Conservation (phyloP, 2,329 filamentous ascomycete genomes). For the Sclerotinia borealis region DNA sequence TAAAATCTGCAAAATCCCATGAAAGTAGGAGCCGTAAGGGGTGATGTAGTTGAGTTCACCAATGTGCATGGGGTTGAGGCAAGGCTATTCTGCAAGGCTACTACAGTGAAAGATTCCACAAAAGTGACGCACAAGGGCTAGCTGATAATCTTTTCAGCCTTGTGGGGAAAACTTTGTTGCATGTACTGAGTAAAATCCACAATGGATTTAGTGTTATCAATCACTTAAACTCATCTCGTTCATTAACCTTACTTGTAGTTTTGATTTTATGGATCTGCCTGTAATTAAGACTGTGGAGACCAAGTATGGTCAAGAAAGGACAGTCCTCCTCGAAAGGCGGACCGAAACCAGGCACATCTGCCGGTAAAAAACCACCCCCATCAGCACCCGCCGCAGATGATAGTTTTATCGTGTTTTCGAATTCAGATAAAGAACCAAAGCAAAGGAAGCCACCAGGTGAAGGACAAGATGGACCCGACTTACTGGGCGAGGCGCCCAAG, state of each 20-base stretch:
- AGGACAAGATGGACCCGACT: conserved; percentile 24
- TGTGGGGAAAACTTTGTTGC: background rate
- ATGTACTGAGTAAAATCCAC: no score
- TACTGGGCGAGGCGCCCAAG: conserved; percentile 30
- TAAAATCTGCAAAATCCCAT: no score
- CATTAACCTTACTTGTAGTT: background rate
- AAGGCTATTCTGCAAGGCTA: background rate
- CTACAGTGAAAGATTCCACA: background rate
- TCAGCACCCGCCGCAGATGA: conserved; percentile 36
- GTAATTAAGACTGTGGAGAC: conserved; percentile 12
- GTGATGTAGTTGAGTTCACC: background rate
- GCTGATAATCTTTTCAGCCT: background rate
- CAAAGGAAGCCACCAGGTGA: conserved; percentile 24
- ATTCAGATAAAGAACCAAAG: conserved; percentile 47
- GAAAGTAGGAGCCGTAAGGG: no score
- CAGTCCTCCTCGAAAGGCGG: conserved; percentile 28
- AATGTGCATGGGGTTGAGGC: background rate
- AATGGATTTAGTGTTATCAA: background rate
- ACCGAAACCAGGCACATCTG: conserved; percentile 30
- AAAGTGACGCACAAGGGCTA: conserved; percentile 5
- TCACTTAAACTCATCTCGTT: background rate
- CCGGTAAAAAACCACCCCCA: conserved; percentile 26
- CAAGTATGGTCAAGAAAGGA: conserved; percentile 33
- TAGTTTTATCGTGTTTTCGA: conserved; percentile 52
- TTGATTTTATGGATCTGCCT: conserved; percentile 13